Evolutionary conservation across 2,329 filamentous ascomycete genomes (phyloP).

Genomic region (Ceratocystis papillata): DNA sequence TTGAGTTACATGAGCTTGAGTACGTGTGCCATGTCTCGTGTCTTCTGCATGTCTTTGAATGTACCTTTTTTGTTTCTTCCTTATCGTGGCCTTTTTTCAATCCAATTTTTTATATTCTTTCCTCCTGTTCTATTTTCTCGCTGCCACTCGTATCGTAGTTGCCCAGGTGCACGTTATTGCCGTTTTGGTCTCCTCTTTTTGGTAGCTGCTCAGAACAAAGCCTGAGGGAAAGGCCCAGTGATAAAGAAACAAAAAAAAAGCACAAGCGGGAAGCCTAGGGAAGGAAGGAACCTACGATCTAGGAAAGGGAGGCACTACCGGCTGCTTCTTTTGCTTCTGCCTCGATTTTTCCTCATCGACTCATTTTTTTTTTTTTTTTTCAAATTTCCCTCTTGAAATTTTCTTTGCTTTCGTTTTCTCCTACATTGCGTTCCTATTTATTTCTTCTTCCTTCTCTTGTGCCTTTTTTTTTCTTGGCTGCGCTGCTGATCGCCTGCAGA

Average conservation of each 20-base stretch:
- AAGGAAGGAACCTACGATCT: conserved; percentile 13
- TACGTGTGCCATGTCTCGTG: not conserved
- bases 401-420: not conserved
- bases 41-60: not conserved
- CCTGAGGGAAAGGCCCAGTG: too few relatives aligned
- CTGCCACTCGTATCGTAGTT: not conserved
- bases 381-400: not conserved
- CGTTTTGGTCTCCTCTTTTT: not conserved
- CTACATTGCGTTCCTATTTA: not conserved
- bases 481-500: conserved; percentile 1
- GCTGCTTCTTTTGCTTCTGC: not conserved
- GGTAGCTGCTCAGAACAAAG: not conserved
- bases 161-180: not conserved
- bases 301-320: conserved; percentile 5
- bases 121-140: not conserved
- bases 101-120: not conserved
- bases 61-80: not conserved
- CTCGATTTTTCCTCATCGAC: not conserved
- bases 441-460: not conserved
- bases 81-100: not conserved
- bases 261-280: conserved; percentile 5
- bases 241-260: not conserved
- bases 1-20: not conserved
- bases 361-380: not conserved
- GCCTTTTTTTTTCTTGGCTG: not conserved